Percentiles rank a stretch among this genome's conserved stretches.
Conservation (phyloP, 2,329 filamentous ascomycete genomes). For the Paraphaeosphaeria sporulosa region DNA sequence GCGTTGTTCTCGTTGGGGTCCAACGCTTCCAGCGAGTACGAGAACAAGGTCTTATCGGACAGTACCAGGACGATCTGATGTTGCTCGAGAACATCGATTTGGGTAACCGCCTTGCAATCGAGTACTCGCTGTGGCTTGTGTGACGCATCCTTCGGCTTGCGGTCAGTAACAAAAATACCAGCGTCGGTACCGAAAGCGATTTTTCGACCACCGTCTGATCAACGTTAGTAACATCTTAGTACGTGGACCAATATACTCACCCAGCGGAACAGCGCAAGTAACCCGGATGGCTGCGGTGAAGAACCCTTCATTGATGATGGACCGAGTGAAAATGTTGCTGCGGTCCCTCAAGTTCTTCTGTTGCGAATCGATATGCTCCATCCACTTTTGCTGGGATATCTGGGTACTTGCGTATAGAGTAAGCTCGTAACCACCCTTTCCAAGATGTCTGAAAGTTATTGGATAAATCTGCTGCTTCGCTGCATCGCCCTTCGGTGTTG, state of each 20-base stretch:
- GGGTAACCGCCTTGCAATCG: conserved; percentile 86
- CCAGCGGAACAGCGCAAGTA: conserved; percentile 92
- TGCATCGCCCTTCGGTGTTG: conserved; percentile 45
- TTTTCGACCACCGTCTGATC: conserved; percentile 87
- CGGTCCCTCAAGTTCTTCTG: conserved; percentile 84
- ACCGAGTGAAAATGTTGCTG: conserved; percentile 74
- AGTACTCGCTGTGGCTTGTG: conserved; percentile 81
- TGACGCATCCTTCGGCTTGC: conserved; percentile 81
- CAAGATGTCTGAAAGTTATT: conserved; percentile 94
- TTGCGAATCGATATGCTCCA: conserved; percentile 91
- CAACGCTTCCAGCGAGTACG: conserved; percentile 85
- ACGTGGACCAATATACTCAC: conserved; percentile 58
- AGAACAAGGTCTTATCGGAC: conserved; percentile 90
- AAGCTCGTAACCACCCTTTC: conserved; percentile 92
- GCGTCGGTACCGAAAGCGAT: conserved; percentile 93
- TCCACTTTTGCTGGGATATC: conserved; percentile 91
- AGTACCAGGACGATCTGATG: conserved; percentile 91
- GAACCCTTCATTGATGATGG: conserved; percentile 81
- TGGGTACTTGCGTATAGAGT: conserved; percentile 88
- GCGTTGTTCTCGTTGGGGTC: conserved; percentile 79
- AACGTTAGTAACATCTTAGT: conserved; percentile 30
- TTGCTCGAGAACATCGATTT: conserved; percentile 95
- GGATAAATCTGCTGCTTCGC: conserved; percentile 79
- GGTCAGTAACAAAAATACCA: conserved; percentile 90
- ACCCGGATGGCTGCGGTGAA: conserved; percentile 89